phyloP scores from a whole-genome alignment of 108 stramenopile genomes.

The Cyclotella choctawhatcheeana region DNA sequence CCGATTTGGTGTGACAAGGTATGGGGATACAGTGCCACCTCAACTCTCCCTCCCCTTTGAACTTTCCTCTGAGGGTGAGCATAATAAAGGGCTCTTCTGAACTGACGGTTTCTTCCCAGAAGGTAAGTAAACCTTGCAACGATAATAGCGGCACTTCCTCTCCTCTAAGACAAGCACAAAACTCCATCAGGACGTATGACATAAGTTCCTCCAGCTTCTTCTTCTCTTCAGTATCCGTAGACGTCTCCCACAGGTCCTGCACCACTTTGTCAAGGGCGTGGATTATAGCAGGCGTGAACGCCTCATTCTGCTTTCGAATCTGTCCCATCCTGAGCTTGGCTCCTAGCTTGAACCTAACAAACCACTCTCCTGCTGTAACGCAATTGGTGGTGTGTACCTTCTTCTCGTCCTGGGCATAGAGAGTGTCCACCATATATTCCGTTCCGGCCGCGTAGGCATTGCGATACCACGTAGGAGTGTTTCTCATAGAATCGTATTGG shows the following conservation, averaged over 20 bases:
- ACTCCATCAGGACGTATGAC: constrained; percentile 3
- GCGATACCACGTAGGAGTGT: constrained; percentile 14
- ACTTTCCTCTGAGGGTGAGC: constrained; percentile 15
- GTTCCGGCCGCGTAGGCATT: background rate
- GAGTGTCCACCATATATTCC: background rate
- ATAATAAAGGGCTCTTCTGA: constrained; percentile 1
- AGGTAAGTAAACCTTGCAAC: constrained; percentile 14
- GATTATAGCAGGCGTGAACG: background rate
- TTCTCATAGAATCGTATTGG: constrained; percentile 3
- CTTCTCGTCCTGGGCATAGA: background rate
- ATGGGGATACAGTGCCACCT: constrained; percentile 25
- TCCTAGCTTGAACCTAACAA: constrained; percentile 1
- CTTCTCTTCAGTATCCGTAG: background rate
- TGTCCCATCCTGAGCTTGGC: constrained; percentile 12
- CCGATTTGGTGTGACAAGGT: background rate
- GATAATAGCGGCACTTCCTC: constrained; percentile 19
- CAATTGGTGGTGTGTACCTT: background rate
- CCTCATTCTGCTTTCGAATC: constrained; percentile 2
- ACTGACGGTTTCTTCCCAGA: constrained; percentile 12
- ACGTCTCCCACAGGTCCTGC: background rate
- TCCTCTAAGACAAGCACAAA: constrained; percentile 6
- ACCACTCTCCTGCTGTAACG: background rate
- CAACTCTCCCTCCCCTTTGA: constrained; percentile 13
- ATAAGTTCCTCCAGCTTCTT: constrained; percentile 1
- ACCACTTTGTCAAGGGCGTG: background rate